Base-by-base conservation (phyloP, 2,329 filamentous ascomycete genomes). In the Mycosphaerella arachidis region DNA sequence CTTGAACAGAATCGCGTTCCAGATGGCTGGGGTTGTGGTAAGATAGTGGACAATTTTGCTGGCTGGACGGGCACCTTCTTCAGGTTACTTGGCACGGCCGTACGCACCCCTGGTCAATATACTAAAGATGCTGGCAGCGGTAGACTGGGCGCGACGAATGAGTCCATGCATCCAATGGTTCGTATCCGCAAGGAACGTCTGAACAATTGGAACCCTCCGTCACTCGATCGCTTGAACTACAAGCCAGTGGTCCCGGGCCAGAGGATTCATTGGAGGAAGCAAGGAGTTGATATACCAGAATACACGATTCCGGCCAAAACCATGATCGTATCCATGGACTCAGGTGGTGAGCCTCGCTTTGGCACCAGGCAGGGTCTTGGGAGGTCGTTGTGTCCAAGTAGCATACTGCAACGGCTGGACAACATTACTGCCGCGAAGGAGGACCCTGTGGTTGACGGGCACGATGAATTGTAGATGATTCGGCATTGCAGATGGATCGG, bases 11-110 rank as follows among this genome's bases (percentile, higher is more conserved):
- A 55, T 48, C 55, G 37, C 16, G 45, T 61, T 4, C 30, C 52
- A 6, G 40, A 57, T 33, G 59, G 59, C 46, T 64, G 59, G 57
- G 62, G 62, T 4, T 64, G 62, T 27, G 59, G 56, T 20, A 57
- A 53, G 50, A 64, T 64, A 24, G 29, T 62, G 18, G 62, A 62
- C 45, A 64, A 64, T 35, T 64, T 64, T 27, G 45, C 54, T 13
- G 59, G 62, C 24, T 35, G 61, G 3, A 54, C 54, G 20, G 62
- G 62, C 10, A 24, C 27, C 12, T 57, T 64, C 51, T 64, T 62
- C 33, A 43, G 56, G 18, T 29, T 56, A 18, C 59, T 64, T 7
- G 62, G 62, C 20, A 43, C 12, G 20, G 16, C 50, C 6, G 35
- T 53, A 2, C 46, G 62, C 4, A 64, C 57, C 4, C 62, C 59